Base-by-base conservation (phyloP, 345 rosid species). In the Erysimum cheiranthoides region DNA sequence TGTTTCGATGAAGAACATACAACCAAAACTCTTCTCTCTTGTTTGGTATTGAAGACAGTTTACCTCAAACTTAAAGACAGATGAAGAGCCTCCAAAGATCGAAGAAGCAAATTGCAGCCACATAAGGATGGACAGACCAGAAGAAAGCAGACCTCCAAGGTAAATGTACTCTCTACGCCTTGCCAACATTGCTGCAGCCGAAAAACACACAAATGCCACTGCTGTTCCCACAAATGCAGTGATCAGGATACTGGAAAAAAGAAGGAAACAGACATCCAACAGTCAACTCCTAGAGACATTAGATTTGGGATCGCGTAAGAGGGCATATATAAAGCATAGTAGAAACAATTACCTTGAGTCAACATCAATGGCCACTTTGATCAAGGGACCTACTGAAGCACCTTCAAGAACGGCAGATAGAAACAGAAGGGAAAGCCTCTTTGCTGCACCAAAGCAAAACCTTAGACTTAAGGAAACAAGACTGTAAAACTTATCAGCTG, bases 121-220 rank as follows among this genome's bases (percentile, higher is more conserved):
- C 5, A 88, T 58, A 42, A 92, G 86, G 25, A 88, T 82, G 52
- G 92, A 86, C 27, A 88, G 36, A 31, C 89, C 90, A 74, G 97
- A 90, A 5, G 96, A 88, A 27, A 92, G 92, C 84, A 92, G 66
- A 50, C 93, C 97, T 65, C 92, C 92, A 16, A 92, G 92, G 79
- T 90, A 92, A 5, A 92, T 90, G 58, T 87, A 90, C 81, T 92
- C 97, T 43, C 97, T 85, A 3, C 97, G 85, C 82, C 83, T 90
- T 14, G 96, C 93, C 69, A 88, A 59, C 92, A 88, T 85, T 11
- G 96, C 96, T 17, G 96, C 96, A 2, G 65, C 89, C 4, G 97
- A 92, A 82, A 92, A 92, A 80, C 97, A 90, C 4, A 84, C 90
- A 52, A 90, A 92, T 10, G 90, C 93, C 71, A 92, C 8, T 0